Conservation (phyloP, 1,139 yeast genomes). For the Pichia sp. region DNA sequence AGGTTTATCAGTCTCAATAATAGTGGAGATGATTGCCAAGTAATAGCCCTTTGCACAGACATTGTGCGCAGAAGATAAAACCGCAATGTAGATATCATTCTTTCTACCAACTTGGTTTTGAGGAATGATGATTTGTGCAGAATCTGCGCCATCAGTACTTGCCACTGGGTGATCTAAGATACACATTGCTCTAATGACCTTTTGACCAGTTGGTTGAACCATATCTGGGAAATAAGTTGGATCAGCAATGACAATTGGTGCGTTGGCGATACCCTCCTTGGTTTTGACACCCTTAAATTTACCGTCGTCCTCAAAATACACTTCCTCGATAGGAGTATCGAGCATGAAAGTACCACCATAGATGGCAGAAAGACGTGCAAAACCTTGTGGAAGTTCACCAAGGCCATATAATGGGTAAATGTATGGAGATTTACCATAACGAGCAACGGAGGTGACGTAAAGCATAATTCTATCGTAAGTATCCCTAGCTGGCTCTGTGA, state of each 20-base stretch:
- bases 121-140: conserved; percentile 90
- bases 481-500: conserved; percentile 86
- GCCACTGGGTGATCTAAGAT: conserved; percentile 87
- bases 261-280: conserved; percentile 86
- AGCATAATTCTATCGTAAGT: conserved; percentile 80
- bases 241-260: conserved; percentile 93
- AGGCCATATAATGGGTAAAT: conserved; percentile 93
- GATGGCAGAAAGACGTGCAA: conserved; percentile 93
- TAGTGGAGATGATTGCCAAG: conserved; percentile 89
- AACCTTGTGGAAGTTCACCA: conserved; percentile 98
- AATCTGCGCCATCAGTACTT: conserved; percentile 74
- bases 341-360: conserved; percentile 99
- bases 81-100: conserved; percentile 91
- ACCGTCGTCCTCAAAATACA: conserved; percentile 63
- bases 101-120: conserved; percentile 93
- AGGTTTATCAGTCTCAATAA: conserved; percentile 90
- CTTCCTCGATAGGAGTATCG: conserved; percentile 91
- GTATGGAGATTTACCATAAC: conserved; percentile 95
- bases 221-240: conserved; percentile 96
- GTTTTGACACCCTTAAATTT: conserved; percentile 83
- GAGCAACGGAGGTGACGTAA: conserved; percentile 85
- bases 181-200: conserved; percentile 93
- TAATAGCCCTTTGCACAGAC: conserved; percentile 88
- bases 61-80: conserved; percentile 82
- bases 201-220: conserved; percentile 78